A percentile compares a stretch with the other conserved stretches of the same genome.
Evolutionary conservation across 257 asterid species (phyloP).

Genomic region (Leonotis leonurus): DNA sequence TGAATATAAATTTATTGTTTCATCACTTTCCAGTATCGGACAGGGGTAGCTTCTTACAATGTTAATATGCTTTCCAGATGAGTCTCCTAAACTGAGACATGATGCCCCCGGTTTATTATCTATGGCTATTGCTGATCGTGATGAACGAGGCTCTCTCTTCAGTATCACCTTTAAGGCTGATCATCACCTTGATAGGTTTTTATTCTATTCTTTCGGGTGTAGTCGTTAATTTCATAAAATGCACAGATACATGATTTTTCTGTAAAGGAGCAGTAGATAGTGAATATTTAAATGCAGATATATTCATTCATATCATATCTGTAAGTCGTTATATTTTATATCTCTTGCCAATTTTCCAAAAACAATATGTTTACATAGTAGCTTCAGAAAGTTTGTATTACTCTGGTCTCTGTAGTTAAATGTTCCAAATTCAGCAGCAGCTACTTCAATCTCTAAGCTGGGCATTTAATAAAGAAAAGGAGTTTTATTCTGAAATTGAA

Average conservation of each 20-base stretch:
- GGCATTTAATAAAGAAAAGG: not conserved
- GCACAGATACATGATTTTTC: not conserved
- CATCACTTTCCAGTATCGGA: not conserved
- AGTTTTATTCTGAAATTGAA: not conserved
- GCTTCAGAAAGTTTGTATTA: not conserved
- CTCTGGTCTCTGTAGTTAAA: not conserved
- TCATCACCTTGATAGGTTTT: slow-evolving; percentile 92
- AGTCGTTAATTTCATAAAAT: not conserved
- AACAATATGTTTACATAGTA: not conserved
- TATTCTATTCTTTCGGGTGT: slow-evolving; percentile 9
- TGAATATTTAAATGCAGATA: not conserved
- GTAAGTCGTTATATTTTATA: not conserved
- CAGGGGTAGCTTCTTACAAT: slow-evolving; percentile 13
- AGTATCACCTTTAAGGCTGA: slow-evolving; percentile 74
- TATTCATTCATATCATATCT: not conserved
- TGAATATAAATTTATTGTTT: not conserved
- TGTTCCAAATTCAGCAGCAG: not conserved
- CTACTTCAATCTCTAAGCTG: not conserved
- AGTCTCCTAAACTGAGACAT: slow-evolving; percentile 74
- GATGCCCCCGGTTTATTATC: slow-evolving; percentile 83
- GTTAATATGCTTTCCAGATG: slow-evolving; percentile 48
- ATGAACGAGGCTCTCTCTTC: slow-evolving; percentile 84
- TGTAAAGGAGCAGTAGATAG: slow-evolving; percentile 1
- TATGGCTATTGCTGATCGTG: slow-evolving; percentile 87
- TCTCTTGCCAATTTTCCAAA: not conserved